Evolutionary conservation across 169 alveolate genomes (phyloP).

Genomic region (Sarcocystis neurona): DNA sequence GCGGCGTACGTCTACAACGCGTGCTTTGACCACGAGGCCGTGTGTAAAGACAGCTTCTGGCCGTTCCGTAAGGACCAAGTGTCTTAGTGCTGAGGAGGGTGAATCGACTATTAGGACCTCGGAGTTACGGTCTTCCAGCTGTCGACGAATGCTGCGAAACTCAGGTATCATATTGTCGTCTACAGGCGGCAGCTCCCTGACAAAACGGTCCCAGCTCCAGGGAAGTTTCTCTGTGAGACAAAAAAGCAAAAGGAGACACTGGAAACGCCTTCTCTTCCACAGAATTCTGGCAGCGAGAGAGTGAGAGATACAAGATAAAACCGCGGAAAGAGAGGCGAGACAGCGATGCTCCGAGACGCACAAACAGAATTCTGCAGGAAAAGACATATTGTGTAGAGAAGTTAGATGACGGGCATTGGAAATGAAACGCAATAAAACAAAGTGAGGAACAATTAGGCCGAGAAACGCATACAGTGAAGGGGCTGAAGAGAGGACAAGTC

Average conservation of each 20-base stretch:
- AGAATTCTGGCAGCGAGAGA: too few relatives aligned
- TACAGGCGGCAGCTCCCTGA: neutral
- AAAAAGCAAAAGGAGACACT: neutral
- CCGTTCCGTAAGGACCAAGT: neutral
- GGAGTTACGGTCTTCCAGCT: neutral
- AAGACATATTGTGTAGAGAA: too few relatives aligned
- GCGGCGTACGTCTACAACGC: neutral
- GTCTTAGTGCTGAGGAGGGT: neutral
- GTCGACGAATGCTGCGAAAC: neutral
- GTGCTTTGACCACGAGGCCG: slow-evolving; percentile 8
- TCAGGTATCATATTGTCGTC: neutral
- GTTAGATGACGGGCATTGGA: too few relatives aligned
- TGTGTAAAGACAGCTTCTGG: neutral
- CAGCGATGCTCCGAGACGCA: too few relatives aligned
- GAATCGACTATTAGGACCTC: neutral
- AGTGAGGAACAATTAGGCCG: too few relatives aligned
- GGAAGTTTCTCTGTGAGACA: neutral
- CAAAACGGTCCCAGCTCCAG: neutral
- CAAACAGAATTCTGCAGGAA: too few relatives aligned
- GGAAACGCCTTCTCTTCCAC: too few relatives aligned
- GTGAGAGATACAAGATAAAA: too few relatives aligned
- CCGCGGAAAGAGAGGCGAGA: too few relatives aligned
- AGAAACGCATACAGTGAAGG: too few relatives aligned
- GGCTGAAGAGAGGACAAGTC: too few relatives aligned
- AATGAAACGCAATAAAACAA: too few relatives aligned